These are phyloP conservation scores for Sporothrix humicola DNA, from an alignment of 2,329 filamentous ascomycete genomes.

Conservation along the genomic window DNA sequence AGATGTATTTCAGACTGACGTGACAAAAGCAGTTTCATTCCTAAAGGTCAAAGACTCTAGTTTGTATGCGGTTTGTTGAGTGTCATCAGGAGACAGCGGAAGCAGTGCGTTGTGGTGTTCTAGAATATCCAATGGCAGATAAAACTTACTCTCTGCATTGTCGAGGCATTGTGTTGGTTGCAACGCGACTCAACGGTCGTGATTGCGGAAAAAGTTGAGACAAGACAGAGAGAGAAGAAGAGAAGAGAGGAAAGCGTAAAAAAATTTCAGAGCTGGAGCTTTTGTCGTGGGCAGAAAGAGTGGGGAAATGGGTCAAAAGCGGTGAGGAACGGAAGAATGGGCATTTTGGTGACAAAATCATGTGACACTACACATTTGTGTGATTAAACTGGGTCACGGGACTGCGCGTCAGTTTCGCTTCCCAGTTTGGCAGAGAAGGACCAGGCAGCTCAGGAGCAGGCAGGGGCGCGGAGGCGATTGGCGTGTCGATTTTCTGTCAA, in stretches of 20 bases:
- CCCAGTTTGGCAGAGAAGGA: constrained; percentile 5
- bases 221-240: constrained; percentile 28
- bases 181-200: background rate
- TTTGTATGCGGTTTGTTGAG: constrained; percentile 84
- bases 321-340: constrained; percentile 37
- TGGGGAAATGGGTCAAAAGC: constrained; percentile 35
- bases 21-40: constrained; percentile 86
- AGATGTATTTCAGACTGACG: constrained; percentile 80
- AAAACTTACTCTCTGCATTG: constrained; percentile 41
- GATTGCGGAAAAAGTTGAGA: constrained; percentile 1
- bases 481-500: background rate
- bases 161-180: background rate
- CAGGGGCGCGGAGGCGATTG: background rate
- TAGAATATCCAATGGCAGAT: constrained; percentile 4
- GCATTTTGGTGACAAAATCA: background rate
- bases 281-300: constrained; percentile 31
- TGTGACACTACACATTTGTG: background rate
- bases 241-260: constrained; percentile 29
- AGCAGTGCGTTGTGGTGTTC: constrained; percentile 37
- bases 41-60: constrained; percentile 96
- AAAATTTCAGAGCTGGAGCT: constrained; percentile 36
- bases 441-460: background rate
- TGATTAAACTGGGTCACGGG: constrained; percentile 41
- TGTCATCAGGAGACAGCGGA: constrained; percentile 72
- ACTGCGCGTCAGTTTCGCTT: constrained; percentile 43